Evolutionary conservation across 768 basidiomycete species (phyloP).

Genomic region (Kwoniella botswanensis): DNA sequence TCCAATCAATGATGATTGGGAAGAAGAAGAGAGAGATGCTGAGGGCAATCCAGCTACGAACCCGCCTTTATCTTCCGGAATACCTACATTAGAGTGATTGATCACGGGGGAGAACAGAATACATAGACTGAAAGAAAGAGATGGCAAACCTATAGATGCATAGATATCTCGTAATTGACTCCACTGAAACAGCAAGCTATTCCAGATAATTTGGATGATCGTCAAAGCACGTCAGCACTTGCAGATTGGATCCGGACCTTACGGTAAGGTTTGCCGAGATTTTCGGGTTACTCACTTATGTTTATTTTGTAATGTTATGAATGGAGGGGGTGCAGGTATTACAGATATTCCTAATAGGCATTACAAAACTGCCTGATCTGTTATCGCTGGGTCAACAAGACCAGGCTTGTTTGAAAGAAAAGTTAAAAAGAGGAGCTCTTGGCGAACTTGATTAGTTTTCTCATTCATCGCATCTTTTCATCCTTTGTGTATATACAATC

Average conservation of each 20-base stretch:
- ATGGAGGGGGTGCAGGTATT: background rate
- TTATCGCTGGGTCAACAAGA: background rate
- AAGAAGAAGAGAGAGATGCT: constrained; percentile 8
- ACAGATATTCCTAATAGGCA: constrained; percentile 3
- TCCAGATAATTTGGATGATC: constrained; percentile 9
- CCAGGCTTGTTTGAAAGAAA: background rate
- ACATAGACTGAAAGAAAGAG: no score
- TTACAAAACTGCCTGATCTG: background rate
- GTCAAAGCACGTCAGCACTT: constrained; percentile 22
- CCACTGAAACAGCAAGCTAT: background rate
- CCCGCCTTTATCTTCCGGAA: constrained; percentile 7
- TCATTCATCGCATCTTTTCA: background rate
- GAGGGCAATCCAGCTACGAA: background rate
- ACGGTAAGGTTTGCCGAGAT: background rate
- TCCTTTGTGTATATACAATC: background rate
- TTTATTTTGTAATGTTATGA: background rate
- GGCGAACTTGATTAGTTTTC: background rate
- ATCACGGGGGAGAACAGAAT: background rate
- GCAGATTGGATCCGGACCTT: background rate
- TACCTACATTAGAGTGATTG: background rate
- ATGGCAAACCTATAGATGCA: constrained; percentile 11
- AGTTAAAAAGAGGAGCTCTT: constrained; percentile 9
- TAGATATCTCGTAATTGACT: background rate
- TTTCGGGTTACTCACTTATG: constrained; percentile 5
- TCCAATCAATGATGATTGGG: constrained; percentile 8